A percentile compares a stretch with the other conserved stretches of the same genome.
Evolutionary conservation across 1,139 yeast genomes (phyloP).

Genomic region (Meyerozyma smithsonii): DNA sequence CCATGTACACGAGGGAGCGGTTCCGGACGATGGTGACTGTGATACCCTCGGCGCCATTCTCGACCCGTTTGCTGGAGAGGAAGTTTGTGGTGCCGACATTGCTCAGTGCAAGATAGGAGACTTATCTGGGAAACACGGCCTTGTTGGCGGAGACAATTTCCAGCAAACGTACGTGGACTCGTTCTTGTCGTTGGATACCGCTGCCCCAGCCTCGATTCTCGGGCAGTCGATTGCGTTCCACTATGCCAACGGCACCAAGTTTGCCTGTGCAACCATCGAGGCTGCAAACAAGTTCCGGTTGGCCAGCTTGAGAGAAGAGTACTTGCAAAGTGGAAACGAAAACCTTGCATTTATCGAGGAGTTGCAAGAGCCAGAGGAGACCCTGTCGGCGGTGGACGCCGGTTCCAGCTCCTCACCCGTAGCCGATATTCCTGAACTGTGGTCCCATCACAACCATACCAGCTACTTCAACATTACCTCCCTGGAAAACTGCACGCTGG

Average conservation of each 20-base stretch:
- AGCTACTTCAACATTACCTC: too few relatives aligned
- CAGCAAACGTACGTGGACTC: conserved; percentile 51
- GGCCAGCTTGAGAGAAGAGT: conserved; percentile 23
- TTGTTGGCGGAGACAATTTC: conserved; percentile 50
- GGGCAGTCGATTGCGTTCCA: conserved; percentile 53
- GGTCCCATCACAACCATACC: too few relatives aligned
- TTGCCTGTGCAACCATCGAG: conserved; percentile 59
- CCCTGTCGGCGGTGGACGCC: too few relatives aligned
- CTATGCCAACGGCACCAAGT: conserved; percentile 41
- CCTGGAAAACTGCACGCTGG: not conserved
- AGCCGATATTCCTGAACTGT: too few relatives aligned
- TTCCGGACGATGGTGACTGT: conserved; percentile 43
- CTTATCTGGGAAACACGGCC: conserved; percentile 60
- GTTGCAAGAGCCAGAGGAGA: not conserved
- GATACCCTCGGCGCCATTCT: conserved; percentile 47
- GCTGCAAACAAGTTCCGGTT: conserved; percentile 24
- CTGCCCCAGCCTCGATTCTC: conserved; percentile 44
- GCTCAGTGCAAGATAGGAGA: conserved; percentile 57
- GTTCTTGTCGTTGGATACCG: conserved; percentile 46
- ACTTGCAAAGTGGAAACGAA: conserved; percentile 6
- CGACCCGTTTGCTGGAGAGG: conserved; percentile 47
- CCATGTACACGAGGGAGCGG: conserved; percentile 50
- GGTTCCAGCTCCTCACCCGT: too few relatives aligned
- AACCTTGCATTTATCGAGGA: conserved; percentile 1
- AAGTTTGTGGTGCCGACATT: conserved; percentile 46